Evolutionary conservation across 371 early-diverging fungal genomes (phyloP), one percentile per base, ranked within the genome.

Genomic region (Coemansia sp.): DNA sequence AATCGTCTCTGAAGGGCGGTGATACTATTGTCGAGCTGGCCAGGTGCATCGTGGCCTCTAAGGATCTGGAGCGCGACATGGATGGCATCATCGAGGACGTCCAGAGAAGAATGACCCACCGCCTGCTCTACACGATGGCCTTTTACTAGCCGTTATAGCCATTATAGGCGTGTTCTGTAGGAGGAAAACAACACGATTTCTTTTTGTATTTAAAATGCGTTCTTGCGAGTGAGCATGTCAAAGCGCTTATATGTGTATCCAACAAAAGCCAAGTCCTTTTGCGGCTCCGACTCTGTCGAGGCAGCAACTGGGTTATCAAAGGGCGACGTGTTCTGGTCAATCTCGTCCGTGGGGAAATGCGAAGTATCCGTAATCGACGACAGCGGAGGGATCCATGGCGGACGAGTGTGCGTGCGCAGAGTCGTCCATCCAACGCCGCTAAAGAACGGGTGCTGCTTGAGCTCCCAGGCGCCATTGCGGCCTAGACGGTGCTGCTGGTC

Each of bases 211-310:
- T 51, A 92, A 65, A 90, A 79, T 24, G 87, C 88, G 72, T 92
- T 88, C 66, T 88, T 87, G 66, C 84, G 83, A 29, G 92, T 90
- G 37, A 92, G 69, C 62, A 88, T 88, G 64, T 97, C 97, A 79
- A 95, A 97, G 47, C 93, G 82, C 77, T 95, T 95, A 72, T 88
- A 97, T 14, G 97, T 97, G 79, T 95, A 97, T 34, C 97, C 97
- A 40, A 97, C 94, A 83, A 97, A 97, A 32, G 97, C 95, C 60
- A 97, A 79, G 62, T 96, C 95, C 75, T 91, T 92, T 72, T 88
- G 88, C 58, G 80, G 76, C n/a, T n/a, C n/a, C n/a, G n/a, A n/a
- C 65, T 88, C 85, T 61, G 83, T 62, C 66, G 77, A 50, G 66
- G 53, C 62, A 4, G 64, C 59, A 14, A 59, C 75, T 3, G 64